These are phyloP conservation scores for Amauroascus niger DNA, from an alignment of 2,329 filamentous ascomycete species.

Conservation along the genomic window DNA sequence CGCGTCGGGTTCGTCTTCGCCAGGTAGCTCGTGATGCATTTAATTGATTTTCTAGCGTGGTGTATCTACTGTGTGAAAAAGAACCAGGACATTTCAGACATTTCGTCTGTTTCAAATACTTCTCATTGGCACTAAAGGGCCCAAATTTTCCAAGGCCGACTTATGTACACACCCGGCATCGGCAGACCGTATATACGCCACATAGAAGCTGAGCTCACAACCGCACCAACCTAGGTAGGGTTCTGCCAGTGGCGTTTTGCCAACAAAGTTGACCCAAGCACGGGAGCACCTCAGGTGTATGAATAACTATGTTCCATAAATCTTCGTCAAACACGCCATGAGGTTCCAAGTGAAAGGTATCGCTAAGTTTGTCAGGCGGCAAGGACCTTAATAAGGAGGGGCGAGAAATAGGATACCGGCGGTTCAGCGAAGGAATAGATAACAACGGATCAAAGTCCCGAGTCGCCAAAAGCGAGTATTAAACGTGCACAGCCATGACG, in stretches of 20 bases:
- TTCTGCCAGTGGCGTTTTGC: background rate
- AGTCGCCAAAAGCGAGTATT: background rate
- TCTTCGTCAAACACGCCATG: background rate
- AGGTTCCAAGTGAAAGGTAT: background rate
- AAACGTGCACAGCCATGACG: background rate
- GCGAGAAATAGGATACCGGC: background rate
- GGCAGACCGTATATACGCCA: background rate
- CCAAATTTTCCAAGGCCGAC: background rate
- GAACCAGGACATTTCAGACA: background rate
- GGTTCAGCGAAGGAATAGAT: background rate
- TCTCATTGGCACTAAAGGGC: background rate
- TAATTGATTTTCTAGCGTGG: background rate
- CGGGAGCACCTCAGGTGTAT: background rate
- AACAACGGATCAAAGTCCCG: background rate
- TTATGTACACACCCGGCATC: background rate
- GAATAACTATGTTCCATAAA: background rate
- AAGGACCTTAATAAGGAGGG: background rate
- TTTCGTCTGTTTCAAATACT: background rate
- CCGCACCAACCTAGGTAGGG: background rate
- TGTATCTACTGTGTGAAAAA: background rate
- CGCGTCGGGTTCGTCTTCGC: background rate
- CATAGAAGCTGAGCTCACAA: background rate
- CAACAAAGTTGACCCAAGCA: background rate
- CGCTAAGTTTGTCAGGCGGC: background rate
- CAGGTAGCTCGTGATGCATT: background rate